These are phyloP conservation scores for Prunus yedoensis DNA, from an alignment of 331 rosid genomes.

Conservation along the genomic window DNA sequence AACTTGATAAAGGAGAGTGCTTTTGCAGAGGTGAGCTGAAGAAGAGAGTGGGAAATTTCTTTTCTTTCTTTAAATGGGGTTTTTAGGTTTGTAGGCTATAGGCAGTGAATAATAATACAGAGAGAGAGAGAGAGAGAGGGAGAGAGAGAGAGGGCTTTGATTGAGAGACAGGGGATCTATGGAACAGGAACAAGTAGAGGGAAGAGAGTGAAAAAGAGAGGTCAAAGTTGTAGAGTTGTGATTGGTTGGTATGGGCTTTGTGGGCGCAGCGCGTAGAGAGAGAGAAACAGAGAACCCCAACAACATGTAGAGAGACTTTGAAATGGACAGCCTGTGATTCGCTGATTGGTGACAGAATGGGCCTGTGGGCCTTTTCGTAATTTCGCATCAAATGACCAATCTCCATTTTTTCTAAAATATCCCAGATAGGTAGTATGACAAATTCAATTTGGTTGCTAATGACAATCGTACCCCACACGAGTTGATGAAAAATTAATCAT, in stretches of 20 bases:
- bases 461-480: neutral
- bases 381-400: neutral
- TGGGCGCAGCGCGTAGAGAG: slow-evolving; percentile 39
- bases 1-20: neutral
- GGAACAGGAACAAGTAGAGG: slow-evolving; percentile 37
- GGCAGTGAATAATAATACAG: neutral
- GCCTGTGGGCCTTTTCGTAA: slow-evolving; percentile 22
- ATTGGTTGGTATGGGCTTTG: slow-evolving; percentile 61
- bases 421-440: neutral
- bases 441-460: neutral
- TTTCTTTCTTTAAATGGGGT: neutral
- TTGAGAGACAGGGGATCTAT: slow-evolving; percentile 41
- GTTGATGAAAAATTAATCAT: neutral
- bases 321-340: slow-evolving; percentile 36
- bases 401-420: neutral
- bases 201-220: slow-evolving; percentile 28
- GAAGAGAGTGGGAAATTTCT: neutral
- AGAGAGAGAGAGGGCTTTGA: slow-evolving; percentile 14
- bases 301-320: slow-evolving; percentile 6
- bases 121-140: slow-evolving; percentile 1
- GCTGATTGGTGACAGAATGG: slow-evolving; percentile 13
- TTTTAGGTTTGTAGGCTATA: neutral
- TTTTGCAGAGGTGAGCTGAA: neutral
- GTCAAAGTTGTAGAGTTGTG: slow-evolving; percentile 62
- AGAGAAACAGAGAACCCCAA: slow-evolving; percentile 5